Evolutionary conservation across 2,329 filamentous ascomycete species (phyloP), one percentile per base, ranked within the genome.

Genomic region (Bretziella fagacearum): DNA sequence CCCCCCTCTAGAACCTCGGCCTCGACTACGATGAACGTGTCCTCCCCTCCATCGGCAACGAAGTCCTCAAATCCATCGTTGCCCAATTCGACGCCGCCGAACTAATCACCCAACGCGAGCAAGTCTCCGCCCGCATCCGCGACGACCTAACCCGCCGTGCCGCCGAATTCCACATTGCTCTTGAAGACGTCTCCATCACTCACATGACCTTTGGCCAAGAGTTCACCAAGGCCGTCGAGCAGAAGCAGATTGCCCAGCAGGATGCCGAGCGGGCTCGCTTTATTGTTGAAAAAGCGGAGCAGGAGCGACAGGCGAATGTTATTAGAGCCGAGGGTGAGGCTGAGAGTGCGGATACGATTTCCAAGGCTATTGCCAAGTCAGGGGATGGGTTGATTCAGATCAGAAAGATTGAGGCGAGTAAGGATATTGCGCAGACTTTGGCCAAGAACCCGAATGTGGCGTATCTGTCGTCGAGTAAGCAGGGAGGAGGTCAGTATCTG

Each of bases 121-220:
- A 89, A 54, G 91, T 98, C 58, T 89, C 81, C 54, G 81, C 95
- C 65, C 83, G 87, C 58, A 98, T 98, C 71, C 86, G 84, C 52
- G 73, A 74, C 56, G 91, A 98, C 63, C 78, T 98, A 43, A 80
- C 91, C 60, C 86, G 82, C 69, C 87, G 91, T 58, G 91, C 91
- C 41, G 70, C 80, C 59, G 91, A 98, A 65, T 98, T 98, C 78
- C 94, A 98, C 73, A 98, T 98, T 60, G 85, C 86, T 23, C 84
- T 98, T 46, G 91, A 98, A 67, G 91, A 98, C 60, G 91, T 98
- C 51, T 93, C 85, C 60, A 98, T 98, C 65, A 98, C 91, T 52
- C 91, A 98, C 74, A 98, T 98, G 91, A 98, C 91, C 46, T 98
- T 98, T 62, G 91, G 91, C 56, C 89, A 89, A 65, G 91, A 98